Evolutionary conservation across 305 asterid species (phyloP).

Genomic region (Nicotiana rustica): DNA sequence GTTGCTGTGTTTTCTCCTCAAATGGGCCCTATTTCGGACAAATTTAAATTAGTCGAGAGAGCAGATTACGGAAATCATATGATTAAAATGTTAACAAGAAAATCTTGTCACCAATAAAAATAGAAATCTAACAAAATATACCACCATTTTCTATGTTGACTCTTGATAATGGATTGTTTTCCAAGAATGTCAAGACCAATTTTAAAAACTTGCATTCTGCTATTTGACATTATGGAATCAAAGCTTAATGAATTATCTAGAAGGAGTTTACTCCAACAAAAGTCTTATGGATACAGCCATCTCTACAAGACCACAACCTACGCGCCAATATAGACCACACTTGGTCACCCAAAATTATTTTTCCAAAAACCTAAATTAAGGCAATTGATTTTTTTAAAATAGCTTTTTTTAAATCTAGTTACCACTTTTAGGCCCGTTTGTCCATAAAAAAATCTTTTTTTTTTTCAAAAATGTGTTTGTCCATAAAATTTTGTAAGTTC

Average conservation of each 20-base stretch:
- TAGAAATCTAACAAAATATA: background rate
- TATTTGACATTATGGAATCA: background rate
- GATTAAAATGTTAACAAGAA: too few species aligned
- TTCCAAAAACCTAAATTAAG: background rate
- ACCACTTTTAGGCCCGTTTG: too few species aligned
- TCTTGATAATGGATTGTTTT: background rate
- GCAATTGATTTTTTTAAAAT: background rate
- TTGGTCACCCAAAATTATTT: too few species aligned
- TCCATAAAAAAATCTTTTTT: too few species aligned
- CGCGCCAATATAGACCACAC: slow-evolving; percentile 10
- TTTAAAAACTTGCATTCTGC: background rate
- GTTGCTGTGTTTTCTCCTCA: too few species aligned
- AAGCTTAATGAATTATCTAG: slow-evolving; percentile 1
- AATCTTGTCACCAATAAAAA: background rate
- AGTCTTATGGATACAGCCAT: background rate
- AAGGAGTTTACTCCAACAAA: background rate
- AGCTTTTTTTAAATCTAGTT: background rate
- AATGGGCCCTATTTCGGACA: too few species aligned
- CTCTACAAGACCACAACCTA: background rate
- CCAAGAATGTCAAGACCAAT: background rate
- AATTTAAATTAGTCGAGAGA: too few species aligned
- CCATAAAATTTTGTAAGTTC: too few species aligned
- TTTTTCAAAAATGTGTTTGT: too few species aligned
- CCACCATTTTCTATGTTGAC: background rate
- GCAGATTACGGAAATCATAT: too few species aligned